Conservation (phyloP, 1,284 basidiomycete species). For the Malassezia furfur region DNA sequence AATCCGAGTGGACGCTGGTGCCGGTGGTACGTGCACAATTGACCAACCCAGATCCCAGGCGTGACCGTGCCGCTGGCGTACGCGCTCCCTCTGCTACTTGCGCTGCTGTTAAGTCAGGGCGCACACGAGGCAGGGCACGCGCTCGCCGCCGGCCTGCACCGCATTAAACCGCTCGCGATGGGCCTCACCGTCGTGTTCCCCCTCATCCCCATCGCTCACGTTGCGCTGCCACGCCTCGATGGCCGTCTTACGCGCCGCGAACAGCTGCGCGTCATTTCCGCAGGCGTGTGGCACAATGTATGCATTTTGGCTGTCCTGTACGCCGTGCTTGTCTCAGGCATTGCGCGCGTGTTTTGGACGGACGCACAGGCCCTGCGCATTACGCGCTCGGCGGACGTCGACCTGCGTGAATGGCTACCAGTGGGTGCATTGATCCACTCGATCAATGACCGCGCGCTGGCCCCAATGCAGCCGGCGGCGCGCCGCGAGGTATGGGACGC, state of each 20-base stretch:
- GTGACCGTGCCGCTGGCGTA: slow-evolving; percentile 7
- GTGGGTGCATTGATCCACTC: not conserved
- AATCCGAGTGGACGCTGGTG: slow-evolving; percentile 1
- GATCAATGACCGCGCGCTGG: slow-evolving; percentile 10
- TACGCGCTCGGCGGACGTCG: not conserved
- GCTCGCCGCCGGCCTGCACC: slow-evolving; percentile 13
- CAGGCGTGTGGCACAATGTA: slow-evolving; percentile 22
- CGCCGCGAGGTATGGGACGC: slow-evolving; percentile 6
- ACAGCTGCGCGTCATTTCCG: slow-evolving; percentile 11
- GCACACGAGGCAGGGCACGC: slow-evolving; percentile 20
- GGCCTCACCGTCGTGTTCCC: slow-evolving; percentile 18
- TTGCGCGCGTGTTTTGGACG: slow-evolving; percentile 3
- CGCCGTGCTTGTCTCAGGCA: not conserved
- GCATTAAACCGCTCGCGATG: slow-evolving; percentile 4
- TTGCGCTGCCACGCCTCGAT: slow-evolving; percentile 4
- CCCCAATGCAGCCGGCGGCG: not conserved
- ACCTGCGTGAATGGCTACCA: slow-evolving; percentile 1
- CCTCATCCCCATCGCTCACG: slow-evolving; percentile 15
- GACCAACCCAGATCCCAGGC: slow-evolving; percentile 12
- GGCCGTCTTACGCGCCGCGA: not conserved
- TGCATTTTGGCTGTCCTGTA: not conserved
- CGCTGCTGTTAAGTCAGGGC: slow-evolving; percentile 2
- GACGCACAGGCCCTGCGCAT: slow-evolving; percentile 10
- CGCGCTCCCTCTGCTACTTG: slow-evolving; percentile 2
- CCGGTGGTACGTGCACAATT: slow-evolving; percentile 2